Evolutionary conservation across 2,329 filamentous ascomycete species (phyloP), one percentile per base, ranked within the genome.

Genomic region (Pyrenophora teres): DNA sequence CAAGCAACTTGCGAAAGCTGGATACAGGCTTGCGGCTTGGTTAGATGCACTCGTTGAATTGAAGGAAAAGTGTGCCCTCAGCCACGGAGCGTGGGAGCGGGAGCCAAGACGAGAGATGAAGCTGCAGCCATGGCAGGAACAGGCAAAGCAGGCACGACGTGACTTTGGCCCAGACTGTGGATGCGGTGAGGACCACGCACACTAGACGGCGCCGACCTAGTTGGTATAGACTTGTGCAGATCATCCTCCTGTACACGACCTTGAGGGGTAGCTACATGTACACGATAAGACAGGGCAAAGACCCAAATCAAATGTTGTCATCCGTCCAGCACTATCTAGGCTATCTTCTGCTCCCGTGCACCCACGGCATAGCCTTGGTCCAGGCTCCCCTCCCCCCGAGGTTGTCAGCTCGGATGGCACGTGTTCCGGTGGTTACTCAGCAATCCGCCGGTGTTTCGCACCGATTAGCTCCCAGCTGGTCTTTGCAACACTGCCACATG

Each of bases 1-100:
- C 56, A 49, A 73, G 53, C 75, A 78, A 66, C 74, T 80, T 44
- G 76, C 77, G 1, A 78, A 76, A 64, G 76, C 68, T 15, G 67
- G 68, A 7, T 65, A 58, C 50, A 54, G 68, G 33, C 46, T 73
- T 9, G 69, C 67, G 6, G 67, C 68, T 4, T 72, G 69, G 65
- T 47, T 72, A 42, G 57, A 70, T 54, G 46, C 60, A 2, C 55
- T 73, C 13, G 68, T 69, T 8, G 47, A 60, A 45, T 50, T 54
- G n/a, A 59, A 56, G 0, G 54, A 60, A 8, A 57, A 57, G 49
- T 42, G 33, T n/a, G 51, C 27, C 7, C 4, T 6, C 16, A 35
- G 49, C 2, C 46, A 54, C 13, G 44, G 39, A 33, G 48, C 56
- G 38, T 56, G 52, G 12, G 46, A 50, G 12, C 46, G 46, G 13